Evolutionary conservation across 345 rosid genomes (phyloP).

Genomic region (Clarkia xantiana): DNA sequence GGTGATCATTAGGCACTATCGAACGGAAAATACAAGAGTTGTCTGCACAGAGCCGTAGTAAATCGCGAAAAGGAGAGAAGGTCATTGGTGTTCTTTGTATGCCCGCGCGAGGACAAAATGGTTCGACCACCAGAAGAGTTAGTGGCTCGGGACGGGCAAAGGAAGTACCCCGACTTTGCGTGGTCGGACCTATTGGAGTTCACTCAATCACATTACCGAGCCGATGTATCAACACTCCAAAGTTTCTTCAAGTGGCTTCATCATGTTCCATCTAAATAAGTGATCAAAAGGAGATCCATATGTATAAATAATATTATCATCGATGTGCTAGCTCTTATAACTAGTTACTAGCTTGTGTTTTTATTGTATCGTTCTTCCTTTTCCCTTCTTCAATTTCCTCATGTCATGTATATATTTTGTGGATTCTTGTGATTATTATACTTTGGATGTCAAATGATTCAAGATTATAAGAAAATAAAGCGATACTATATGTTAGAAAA

Average conservation of each 20-base stretch:
- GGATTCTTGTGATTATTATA: no score
- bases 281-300: no score
- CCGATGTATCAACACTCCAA: constrained; percentile 32
- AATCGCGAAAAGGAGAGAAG: constrained; percentile 35
- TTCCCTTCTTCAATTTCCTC: no score
- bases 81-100: constrained; percentile 41
- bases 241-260: constrained; percentile 29
- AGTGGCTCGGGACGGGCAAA: constrained; percentile 15
- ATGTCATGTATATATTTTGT: no score
- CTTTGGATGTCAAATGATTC: no score
- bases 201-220: constrained; percentile 36
- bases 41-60: constrained; percentile 63
- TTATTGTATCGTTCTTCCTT: no score
- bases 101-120: constrained; percentile 46
- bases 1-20: constrained; percentile 28
- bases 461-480: no score
- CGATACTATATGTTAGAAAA: no score
- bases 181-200: constrained; percentile 60
- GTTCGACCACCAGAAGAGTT: constrained; percentile 60
- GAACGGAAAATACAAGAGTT: constrained; percentile 54
- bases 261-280: no score
- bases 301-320: no score
- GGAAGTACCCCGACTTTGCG: constrained; percentile 61
- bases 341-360: no score
- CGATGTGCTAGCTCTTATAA: no score